phyloP scores from a whole-genome alignment of 2,329 filamentous ascomycete species.

The Thermothelomyces thermophilus region DNA sequence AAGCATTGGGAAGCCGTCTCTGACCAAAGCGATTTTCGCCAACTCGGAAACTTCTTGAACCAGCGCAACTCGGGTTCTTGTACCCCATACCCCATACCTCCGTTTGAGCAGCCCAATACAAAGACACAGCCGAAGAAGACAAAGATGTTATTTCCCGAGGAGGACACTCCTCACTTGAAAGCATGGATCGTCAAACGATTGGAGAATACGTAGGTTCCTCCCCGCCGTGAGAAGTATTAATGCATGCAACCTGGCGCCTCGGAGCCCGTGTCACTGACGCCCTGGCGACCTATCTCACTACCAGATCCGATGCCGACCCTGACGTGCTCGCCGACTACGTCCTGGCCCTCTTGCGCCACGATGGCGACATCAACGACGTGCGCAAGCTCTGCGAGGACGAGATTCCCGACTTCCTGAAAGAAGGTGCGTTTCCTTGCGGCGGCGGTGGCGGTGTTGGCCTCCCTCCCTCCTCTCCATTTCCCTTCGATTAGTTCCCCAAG shows the following conservation, averaged over 20 bases:
- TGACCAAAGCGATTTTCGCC: neutral
- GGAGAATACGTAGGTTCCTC: constrained; percentile 58
- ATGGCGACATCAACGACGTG: constrained; percentile 58
- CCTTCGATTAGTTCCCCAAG: neutral
- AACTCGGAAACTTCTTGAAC: neutral
- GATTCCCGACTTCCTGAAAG: constrained; percentile 68
- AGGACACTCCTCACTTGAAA: constrained; percentile 59
- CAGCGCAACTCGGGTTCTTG: too few relatives aligned
- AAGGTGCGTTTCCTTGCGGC: constrained; percentile 42
- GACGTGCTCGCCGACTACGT: constrained; percentile 81
- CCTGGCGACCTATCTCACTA: neutral
- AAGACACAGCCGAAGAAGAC: constrained; percentile 13
- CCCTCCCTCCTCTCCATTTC: neutral
- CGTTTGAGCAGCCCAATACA: constrained; percentile 3
- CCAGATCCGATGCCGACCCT: constrained; percentile 69
- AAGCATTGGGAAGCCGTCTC: too few relatives aligned
- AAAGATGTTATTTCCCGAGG: constrained; percentile 58
- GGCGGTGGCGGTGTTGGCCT: neutral
- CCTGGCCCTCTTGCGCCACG: constrained; percentile 66
- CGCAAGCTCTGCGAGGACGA: constrained; percentile 63
- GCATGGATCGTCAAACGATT: constrained; percentile 72
- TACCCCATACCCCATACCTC: too few relatives aligned
- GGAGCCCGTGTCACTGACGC: constrained; percentile 5
- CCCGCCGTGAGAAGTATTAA: too few relatives aligned
- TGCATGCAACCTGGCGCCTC: neutral